Base-by-base conservation (phyloP, 2,329 filamentous ascomycete species). In the Tolypocladium ophioglossoides region DNA sequence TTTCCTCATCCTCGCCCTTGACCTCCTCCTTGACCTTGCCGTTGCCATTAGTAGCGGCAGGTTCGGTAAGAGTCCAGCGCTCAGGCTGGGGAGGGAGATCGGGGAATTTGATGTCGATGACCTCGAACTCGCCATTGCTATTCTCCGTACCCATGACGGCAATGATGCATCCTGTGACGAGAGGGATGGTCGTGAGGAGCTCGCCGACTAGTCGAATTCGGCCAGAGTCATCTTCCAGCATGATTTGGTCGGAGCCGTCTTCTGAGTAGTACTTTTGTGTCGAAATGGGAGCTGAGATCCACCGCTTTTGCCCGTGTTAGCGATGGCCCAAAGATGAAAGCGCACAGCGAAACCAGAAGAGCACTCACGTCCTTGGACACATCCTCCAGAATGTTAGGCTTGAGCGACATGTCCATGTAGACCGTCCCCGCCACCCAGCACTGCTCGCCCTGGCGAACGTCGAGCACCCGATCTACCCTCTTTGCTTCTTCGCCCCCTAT, bases 101-200 rank as follows among this genome's bases (percentile, higher is more conserved):
- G 8, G 94, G 89, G 46, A 95, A 85, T 65, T 91, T 89, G 61
- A 96, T 78, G 69, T 96, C 92, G 41, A 97, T 79, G 8, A 96
- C 87, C 63, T 97, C 91, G 57, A 99, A 91, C 62, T 96, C 89
- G 58, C 94, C 94, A 70, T 92, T 86, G 52, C 83, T 78, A 63
- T 96, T 96, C 68, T 99, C 94, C 0, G 91, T 96, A 38, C 94
- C 94, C 74, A 99, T 83, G 3, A 91, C 91, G n/a, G 91, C 91
- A 44, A 97, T 80, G 63, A 99, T 91, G 63, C 89, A 95, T 30
- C 94, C 94, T 0, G 94, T 99, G 2, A 96, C 92, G 9, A 97
- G 79, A 56, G 89, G 76, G 27, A 87, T 78, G 1, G 80, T 78
- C 58, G 79, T 75, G 50, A 99, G 73, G 22, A 83, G 70, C 44